Base-by-base conservation (phyloP, 192 early-diverging fungal species). In the Chytriomyces sp. region DNA sequence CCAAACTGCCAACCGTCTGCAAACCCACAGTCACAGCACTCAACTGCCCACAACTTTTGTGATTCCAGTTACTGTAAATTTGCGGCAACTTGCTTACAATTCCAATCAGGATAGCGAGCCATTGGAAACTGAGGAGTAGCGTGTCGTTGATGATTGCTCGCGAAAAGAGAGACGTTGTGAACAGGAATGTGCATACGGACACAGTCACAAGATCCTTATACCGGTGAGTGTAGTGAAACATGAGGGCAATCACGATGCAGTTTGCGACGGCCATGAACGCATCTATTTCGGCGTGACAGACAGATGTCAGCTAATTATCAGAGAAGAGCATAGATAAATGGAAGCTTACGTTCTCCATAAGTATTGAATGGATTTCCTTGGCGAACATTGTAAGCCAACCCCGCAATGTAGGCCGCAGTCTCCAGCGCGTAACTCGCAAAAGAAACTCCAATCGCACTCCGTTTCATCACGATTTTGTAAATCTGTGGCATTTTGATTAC, bases 401-500 rank as follows among this genome's bases (percentile, higher is more conserved):
- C 89, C 61, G 95, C 93, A 16, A 89, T 83, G 48, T 91, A 92
- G 47, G 94, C 91, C 28, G 91, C 64, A 11, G 95, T 92, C 81
- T 99, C 98, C 45, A 99, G 83, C 5, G 93, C 75, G 72, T 94
- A 93, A 6, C 91, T 89, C 11, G 86, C 79, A 69, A 96, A 84
- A 9, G 93, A 95, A 63, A 99, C 86, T 3, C 97, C 96, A 59
- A 87, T 82, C 13, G 91, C 91, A 44, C 92, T 93, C 63, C 82
- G 69, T 48, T 90, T 84, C 24, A 80, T 79, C 13, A 95, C 64
- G 62, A 98, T 97, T 72, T 97, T 99, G 79, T 94, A 79, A 45
- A 99, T 96, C 84, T 99, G 97, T 7, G 98, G 98, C 43, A 99
- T 81, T 82, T 99, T 99, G 69, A 98, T 89, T 48, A 98, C 90